Conservation (phyloP, 371 early-diverging fungal species). For the Mortierella sp. region DNA sequence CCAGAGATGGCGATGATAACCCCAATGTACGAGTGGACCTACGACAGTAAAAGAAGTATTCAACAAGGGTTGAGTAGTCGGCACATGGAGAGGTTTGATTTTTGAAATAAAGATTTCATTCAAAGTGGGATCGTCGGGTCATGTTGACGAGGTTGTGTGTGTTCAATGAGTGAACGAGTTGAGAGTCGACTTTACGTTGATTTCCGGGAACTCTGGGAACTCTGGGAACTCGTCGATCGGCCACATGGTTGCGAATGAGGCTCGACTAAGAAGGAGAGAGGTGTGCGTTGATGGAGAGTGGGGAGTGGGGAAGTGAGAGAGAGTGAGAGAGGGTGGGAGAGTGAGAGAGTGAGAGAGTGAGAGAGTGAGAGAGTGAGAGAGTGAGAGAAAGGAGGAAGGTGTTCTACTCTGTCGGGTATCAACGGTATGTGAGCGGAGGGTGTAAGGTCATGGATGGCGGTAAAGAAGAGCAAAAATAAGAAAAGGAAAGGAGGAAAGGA, state of each 20-base stretch:
- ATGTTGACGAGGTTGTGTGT: not conserved
- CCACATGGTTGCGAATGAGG: conserved; percentile 27
- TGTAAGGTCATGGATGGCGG: not conserved
- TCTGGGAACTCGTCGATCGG: conserved; percentile 52
- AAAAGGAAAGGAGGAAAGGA: not conserved
- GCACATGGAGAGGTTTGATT: not conserved
- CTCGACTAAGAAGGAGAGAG: not conserved
- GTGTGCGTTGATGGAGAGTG: not conserved
- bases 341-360: not conserved
- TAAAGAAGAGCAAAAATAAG: not conserved
- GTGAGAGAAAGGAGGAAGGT: conserved; percentile 13
- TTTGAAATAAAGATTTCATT: not conserved
- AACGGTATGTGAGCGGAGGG: not conserved
- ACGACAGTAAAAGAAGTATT: not conserved
- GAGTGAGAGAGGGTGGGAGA: not conserved
- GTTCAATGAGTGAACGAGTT: not conserved
- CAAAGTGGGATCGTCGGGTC: not conserved
- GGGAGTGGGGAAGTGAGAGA: not conserved
- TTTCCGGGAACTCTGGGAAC: conserved; percentile 55
- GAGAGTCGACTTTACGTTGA: conserved; percentile 42
- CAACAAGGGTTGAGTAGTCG: not conserved
- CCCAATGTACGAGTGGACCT: conserved; percentile 72
- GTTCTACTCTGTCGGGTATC: conserved; percentile 1
- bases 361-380: not conserved
- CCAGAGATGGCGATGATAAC: conserved; percentile 73